Percentiles rank a stretch among this genome's conserved stretches.
Evolutionary conservation across 768 basidiomycete species (phyloP).

Genomic region (Xerocomellus dryophilus): DNA sequence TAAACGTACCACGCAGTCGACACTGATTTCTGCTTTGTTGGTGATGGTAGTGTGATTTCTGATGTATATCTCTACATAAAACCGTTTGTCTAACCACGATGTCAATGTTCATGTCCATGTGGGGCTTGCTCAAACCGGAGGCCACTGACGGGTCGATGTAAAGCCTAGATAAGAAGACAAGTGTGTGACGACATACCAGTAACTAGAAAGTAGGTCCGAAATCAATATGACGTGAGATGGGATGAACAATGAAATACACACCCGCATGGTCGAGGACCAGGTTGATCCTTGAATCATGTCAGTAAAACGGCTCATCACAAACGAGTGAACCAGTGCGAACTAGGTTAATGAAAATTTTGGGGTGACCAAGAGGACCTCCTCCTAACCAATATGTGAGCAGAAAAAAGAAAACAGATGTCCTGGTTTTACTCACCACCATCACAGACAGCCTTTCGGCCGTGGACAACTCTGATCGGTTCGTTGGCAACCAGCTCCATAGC

Average conservation of each 20-base stretch:
- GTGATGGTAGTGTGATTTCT: conserved; percentile 8
- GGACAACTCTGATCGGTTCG: conserved; percentile 80
- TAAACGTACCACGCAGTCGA: conserved; percentile 17
- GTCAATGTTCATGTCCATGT: conserved; percentile 51
- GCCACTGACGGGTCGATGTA: conserved; percentile 50
- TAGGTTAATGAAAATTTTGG: conserved; percentile 94
- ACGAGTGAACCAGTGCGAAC: conserved; percentile 43
- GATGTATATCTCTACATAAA: conserved; percentile 13
- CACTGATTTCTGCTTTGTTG: conserved; percentile 7
- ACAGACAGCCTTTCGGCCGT: conserved; percentile 84
- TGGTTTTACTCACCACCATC: conserved; percentile 77
- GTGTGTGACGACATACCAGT: conserved; percentile 41
- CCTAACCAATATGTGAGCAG: conserved; percentile 47
- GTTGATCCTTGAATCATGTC: conserved; percentile 63
- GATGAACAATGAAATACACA: conserved; percentile 42
- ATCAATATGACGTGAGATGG: conserved; percentile 4
- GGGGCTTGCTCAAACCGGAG: conserved; percentile 85
- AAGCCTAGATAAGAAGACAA: neutral
- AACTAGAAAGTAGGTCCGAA: conserved; percentile 33
- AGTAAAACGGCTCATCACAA: neutral
- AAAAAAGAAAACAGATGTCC: neutral
- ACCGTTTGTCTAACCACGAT: neutral
- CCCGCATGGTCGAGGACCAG: conserved; percentile 87
- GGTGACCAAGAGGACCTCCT: conserved; percentile 92
- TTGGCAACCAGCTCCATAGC: conserved; percentile 88